These are phyloP conservation scores for Aspergillus clavatus DNA, from an alignment of 2,329 filamentous ascomycete genomes.

Conservation along the genomic window DNA sequence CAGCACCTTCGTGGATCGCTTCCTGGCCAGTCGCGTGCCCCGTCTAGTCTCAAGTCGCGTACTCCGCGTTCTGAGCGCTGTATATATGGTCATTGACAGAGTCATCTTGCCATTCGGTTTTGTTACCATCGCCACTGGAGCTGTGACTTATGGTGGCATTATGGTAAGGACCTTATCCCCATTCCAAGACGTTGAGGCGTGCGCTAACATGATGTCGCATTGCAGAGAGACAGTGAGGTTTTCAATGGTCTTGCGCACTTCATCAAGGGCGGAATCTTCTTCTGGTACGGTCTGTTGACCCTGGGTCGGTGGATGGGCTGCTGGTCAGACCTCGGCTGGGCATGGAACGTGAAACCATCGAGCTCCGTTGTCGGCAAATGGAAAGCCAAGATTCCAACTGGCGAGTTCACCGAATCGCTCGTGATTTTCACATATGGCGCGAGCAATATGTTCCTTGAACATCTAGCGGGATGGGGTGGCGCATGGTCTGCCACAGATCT, in stretches of 20 bases:
- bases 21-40: conserved; percentile 52
- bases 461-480: conserved; percentile 67
- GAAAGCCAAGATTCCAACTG: conserved; percentile 61
- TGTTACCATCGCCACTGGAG: conserved; percentile 64
- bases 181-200: neutral
- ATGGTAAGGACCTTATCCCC: conserved; percentile 58
- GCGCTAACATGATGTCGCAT: conserved; percentile 9
- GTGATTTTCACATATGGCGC: conserved; percentile 86
- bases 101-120: conserved; percentile 75
- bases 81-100: conserved; percentile 68
- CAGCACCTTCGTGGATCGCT: conserved; percentile 45
- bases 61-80: conserved; percentile 54
- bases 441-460: conserved; percentile 89
- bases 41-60: conserved; percentile 53
- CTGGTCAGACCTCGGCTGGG: conserved; percentile 89
- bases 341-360: conserved; percentile 79
- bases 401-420: conserved; percentile 84
- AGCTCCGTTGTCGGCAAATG: conserved; percentile 56
- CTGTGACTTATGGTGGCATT: conserved; percentile 73
- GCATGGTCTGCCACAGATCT: conserved; percentile 75
- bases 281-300: conserved; percentile 84
- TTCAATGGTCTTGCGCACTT: conserved; percentile 89
- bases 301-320: conserved; percentile 85
- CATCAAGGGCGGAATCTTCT: conserved; percentile 91
- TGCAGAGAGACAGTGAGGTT: conserved; percentile 60